phyloP scores from a whole-genome alignment of 2,329 filamentous ascomycete genomes.

The Claviceps digitariae region DNA sequence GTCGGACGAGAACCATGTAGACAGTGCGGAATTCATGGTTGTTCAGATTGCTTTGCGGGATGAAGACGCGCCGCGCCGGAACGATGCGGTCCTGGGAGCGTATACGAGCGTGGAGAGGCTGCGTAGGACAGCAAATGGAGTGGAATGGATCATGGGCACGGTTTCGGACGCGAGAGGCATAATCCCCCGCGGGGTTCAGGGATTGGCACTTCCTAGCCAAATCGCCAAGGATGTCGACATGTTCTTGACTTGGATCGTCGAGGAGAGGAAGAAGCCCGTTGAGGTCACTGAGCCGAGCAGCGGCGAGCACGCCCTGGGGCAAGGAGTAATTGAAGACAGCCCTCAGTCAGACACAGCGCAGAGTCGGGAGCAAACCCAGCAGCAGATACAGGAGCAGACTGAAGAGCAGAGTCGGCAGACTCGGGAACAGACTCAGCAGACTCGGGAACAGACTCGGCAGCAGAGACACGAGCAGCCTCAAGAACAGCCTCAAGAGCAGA shows the following conservation, averaged over 20 bases:
- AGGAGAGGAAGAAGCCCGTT: slow-evolving; percentile 23
- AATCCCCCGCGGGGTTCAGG: slow-evolving; percentile 54
- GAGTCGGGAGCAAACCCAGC: too few species aligned
- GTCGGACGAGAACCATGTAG: slow-evolving; percentile 19
- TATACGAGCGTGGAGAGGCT: slow-evolving; percentile 56
- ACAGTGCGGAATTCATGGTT: slow-evolving; percentile 35
- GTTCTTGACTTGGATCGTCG: slow-evolving; percentile 49
- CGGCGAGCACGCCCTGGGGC: too few species aligned
- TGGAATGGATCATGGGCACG: slow-evolving; percentile 71
- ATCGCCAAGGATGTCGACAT: slow-evolving; percentile 59
- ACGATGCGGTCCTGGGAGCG: slow-evolving; percentile 37
- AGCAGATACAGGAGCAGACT: too few species aligned
- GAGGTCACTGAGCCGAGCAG: background rate
- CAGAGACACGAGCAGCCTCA: background rate
- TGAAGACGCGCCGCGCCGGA: slow-evolving; percentile 25
- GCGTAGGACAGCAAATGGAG: slow-evolving; percentile 26
- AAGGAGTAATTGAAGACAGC: too few species aligned
- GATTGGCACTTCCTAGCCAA: slow-evolving; percentile 44
- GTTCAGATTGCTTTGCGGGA: slow-evolving; percentile 37
- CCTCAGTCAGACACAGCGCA: too few species aligned
- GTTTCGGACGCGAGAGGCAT: slow-evolving; percentile 55
- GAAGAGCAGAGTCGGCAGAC: background rate
- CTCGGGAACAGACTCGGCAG: background rate
- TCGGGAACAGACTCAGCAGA: background rate
- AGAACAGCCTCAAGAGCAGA: background rate